Evolutionary conservation across 177 flowering plant species (phyloP).

Genomic region (Tripterygium wilfordii): DNA sequence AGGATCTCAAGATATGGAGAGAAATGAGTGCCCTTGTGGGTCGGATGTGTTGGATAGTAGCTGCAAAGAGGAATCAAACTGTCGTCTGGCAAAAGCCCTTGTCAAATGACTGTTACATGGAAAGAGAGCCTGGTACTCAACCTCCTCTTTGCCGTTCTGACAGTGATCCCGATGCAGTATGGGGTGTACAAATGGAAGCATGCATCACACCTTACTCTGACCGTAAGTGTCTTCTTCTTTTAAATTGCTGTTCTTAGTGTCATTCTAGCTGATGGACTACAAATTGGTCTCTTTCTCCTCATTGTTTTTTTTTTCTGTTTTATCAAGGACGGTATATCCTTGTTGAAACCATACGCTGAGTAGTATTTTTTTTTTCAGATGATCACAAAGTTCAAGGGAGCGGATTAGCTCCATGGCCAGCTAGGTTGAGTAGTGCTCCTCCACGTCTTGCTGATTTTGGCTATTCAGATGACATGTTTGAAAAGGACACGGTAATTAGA

Average conservation of each 20-base stretch:
- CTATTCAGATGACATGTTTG: slow-evolving; percentile 58
- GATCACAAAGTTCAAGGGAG: slow-evolving; percentile 58
- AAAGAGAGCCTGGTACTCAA: slow-evolving; percentile 48
- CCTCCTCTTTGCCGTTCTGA: slow-evolving; percentile 79
- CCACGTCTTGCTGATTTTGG: slow-evolving; percentile 87
- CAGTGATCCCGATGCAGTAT: slow-evolving; percentile 79
- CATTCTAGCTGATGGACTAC: neutral
- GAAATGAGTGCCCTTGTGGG: slow-evolving; percentile 43
- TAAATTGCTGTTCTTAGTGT: neutral
- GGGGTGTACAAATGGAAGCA: slow-evolving; percentile 79
- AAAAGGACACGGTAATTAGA: slow-evolving; percentile 65
- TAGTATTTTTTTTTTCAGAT: slow-evolving; percentile 36
- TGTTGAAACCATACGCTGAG: slow-evolving; percentile 1
- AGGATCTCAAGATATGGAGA: slow-evolving; percentile 41
- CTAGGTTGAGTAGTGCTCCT: slow-evolving; percentile 74
- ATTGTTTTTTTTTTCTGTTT: neutral
- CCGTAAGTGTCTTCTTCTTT: slow-evolving; percentile 41
- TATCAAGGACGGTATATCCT: neutral
- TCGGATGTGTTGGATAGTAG: slow-evolving; percentile 50
- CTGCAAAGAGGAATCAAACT: slow-evolving; percentile 40
- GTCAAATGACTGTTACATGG: slow-evolving; percentile 69
- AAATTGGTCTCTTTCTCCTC: neutral
- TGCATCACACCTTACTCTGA: slow-evolving; percentile 85
- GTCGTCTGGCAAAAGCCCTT: slow-evolving; percentile 46
- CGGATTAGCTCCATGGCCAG: slow-evolving; percentile 93